A percentile compares a stretch with the other conserved stretches of the same genome.
phyloP scores from a whole-genome alignment of 306 rosid genomes.

The Prunus campanulata region DNA sequence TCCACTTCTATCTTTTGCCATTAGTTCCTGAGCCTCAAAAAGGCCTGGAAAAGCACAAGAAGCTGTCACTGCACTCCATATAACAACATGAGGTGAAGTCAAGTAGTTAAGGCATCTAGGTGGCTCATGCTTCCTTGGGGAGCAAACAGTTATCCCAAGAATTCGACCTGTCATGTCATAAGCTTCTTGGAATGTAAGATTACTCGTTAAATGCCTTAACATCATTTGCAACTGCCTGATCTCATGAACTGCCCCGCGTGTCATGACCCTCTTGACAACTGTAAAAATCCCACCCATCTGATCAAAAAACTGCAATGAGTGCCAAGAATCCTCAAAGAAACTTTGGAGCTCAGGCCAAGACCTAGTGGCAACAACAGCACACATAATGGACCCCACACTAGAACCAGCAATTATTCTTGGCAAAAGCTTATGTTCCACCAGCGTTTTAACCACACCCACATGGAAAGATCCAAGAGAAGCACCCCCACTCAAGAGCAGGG shows the following conservation, averaged over 20 bases:
- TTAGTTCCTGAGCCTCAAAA: constrained; percentile 96
- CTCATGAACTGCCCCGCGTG: constrained; percentile 91
- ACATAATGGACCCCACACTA: constrained; percentile 95
- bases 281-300: constrained; percentile 90
- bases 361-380: constrained; percentile 91
- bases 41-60: constrained; percentile 99
- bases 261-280: constrained; percentile 80
- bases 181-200: constrained; percentile 97
- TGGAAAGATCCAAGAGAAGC: constrained; percentile 97
- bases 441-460: constrained; percentile 78
- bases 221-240: constrained; percentile 85
- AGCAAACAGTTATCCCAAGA: constrained; percentile 95
- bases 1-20: constrained; percentile 97
- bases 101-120: constrained; percentile 98
- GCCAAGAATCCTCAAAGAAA: constrained; percentile 89
- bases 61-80: constrained; percentile 99
- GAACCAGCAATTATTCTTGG: constrained; percentile 97
- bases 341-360: constrained; percentile 97
- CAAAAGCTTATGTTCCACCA: constrained; percentile 85
- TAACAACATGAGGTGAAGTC: constrained; percentile 95
- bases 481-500: constrained; percentile 93
- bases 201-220: constrained; percentile 86
- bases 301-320: constrained; percentile 81
- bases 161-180: constrained; percentile 96
- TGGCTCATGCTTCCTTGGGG: constrained; percentile 96